Evolutionary conservation across 2,329 filamentous ascomycete species (phyloP), one percentile per base, ranked within the genome.

Genomic region (Arthrobotrys sphaeroides): DNA sequence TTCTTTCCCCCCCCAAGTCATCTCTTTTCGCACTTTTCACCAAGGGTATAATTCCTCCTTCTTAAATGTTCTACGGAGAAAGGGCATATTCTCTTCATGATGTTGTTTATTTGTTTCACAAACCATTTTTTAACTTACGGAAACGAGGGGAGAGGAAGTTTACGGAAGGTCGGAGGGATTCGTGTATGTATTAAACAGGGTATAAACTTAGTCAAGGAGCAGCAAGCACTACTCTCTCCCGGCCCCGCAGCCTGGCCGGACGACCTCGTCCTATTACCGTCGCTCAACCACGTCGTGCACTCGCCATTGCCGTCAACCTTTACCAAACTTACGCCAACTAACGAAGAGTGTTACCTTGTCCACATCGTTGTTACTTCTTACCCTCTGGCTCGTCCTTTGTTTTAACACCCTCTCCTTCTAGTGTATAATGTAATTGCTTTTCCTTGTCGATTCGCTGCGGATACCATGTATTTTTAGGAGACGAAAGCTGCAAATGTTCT

Each of bases 381-480:
- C 40, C 24, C 51, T 13, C 51, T 55, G 51, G 31, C 51, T 38
- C 31, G 47, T 53, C 36, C 26, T 36, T 36, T 3, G 20, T 16
- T 38, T 43, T 18, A 18, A 24, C 2, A n/a, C n/a, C 36, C 38
- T 36, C 22, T 64, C 40, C 36, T 57, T 38, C 49, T 64, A 55
- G 64, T 65, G 57, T 65, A 69, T 68, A 75, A 64, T 69, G 47
- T 65, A 68, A 42, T 59, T 69, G 57, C 47, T 49, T 36, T 42
- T 40, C 43, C 5, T 7, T 4, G 49, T 66, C 42, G 40, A 36
- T 16, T 66, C 28, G 4, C 20, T 51, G 10, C 38, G 38, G 47
- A 75, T 75, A 75, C 72, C 72, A 75, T 75, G 72, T 75, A 75
- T 65, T 75, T 69, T 65, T 75, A 75, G 64, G 33, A 62, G 60